Evolutionary conservation across 2,329 filamentous ascomycete genomes (phyloP).

Genomic region (Ophiostoma triangulosporum): DNA sequence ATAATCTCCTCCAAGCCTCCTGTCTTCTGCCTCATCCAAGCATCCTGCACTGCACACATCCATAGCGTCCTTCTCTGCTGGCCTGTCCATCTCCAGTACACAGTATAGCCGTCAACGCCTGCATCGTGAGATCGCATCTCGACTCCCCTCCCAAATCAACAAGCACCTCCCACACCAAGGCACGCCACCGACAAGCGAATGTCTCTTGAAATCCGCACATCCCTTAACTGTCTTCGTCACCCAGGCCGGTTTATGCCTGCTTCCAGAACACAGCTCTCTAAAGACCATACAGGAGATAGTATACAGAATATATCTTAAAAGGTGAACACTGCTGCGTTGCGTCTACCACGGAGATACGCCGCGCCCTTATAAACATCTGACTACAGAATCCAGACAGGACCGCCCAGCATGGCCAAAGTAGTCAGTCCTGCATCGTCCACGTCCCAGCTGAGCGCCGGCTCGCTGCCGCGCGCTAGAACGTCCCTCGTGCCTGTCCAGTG

Average conservation of each 20-base stretch:
- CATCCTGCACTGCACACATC: no score
- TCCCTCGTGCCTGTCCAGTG: slow-evolving; percentile 40
- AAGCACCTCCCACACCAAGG: background rate
- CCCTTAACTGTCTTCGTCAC: slow-evolving; percentile 42
- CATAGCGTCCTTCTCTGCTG: no score
- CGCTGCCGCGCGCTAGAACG: background rate
- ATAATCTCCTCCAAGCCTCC: background rate
- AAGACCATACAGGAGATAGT: slow-evolving; percentile 43
- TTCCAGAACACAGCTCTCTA: slow-evolving; percentile 40
- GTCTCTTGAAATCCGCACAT: slow-evolving; percentile 44
- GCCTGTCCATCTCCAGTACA: no score
- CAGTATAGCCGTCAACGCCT: no score
- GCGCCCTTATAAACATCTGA: no score
- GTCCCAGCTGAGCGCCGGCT: background rate
- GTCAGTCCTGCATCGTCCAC: slow-evolving; percentile 14
- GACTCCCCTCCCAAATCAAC: background rate
- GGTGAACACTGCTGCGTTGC: no score
- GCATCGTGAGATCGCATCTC: background rate
- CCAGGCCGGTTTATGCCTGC: slow-evolving; percentile 44
- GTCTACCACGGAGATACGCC: background rate
- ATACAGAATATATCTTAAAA: slow-evolving; percentile 34
- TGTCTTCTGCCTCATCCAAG: no score
- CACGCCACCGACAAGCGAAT: slow-evolving; percentile 24
- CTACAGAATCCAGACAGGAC: background rate
- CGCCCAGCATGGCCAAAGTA: slow-evolving; percentile 30